Evolutionary conservation across 108 stramenopile species (phyloP).

Genomic region (Nitzschia palea): DNA sequence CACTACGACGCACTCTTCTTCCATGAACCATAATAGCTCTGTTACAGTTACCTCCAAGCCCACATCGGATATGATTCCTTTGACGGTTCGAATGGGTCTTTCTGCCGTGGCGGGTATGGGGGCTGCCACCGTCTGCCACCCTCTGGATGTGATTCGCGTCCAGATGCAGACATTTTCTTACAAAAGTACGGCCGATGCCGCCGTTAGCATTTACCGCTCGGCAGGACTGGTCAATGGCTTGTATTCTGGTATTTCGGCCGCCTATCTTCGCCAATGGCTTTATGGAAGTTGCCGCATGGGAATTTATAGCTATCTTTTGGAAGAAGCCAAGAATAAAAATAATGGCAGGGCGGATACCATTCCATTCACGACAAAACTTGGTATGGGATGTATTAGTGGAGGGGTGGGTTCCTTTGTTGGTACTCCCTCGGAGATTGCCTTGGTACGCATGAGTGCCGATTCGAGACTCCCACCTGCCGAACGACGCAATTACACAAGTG

Average conservation of each 20-base stretch:
- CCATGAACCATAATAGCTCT: not conserved
- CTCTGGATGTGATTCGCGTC: conserved; percentile 67
- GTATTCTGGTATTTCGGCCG: conserved; percentile 63
- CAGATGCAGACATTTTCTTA: conserved; percentile 57
- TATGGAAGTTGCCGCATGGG: conserved; percentile 74
- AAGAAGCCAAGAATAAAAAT: conserved; percentile 55
- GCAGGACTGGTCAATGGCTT: conserved; percentile 55
- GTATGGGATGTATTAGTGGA: conserved; percentile 60
- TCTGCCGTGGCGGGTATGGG: conserved; percentile 65
- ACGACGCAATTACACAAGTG: conserved; percentile 62
- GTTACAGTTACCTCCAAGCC: not conserved
- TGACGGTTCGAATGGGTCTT: conserved; percentile 47
- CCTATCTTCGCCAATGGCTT: conserved; percentile 68
- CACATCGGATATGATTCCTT: conserved; percentile 10
- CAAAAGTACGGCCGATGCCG: conserved; percentile 44
- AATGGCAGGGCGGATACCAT: conserved; percentile 24
- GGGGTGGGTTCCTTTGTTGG: conserved; percentile 71
- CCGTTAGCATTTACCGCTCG: conserved; percentile 39
- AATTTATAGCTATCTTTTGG: conserved; percentile 61
- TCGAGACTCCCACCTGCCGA: conserved; percentile 53
- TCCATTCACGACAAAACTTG: conserved; percentile 53
- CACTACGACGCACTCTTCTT: not conserved
- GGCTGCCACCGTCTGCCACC: conserved; percentile 68
- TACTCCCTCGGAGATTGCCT: conserved; percentile 61
- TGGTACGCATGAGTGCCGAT: conserved; percentile 69